Evolutionary conservation across 495 filamentous ascomycete species (phyloP).

Genomic region (Penicillium pulvis): DNA sequence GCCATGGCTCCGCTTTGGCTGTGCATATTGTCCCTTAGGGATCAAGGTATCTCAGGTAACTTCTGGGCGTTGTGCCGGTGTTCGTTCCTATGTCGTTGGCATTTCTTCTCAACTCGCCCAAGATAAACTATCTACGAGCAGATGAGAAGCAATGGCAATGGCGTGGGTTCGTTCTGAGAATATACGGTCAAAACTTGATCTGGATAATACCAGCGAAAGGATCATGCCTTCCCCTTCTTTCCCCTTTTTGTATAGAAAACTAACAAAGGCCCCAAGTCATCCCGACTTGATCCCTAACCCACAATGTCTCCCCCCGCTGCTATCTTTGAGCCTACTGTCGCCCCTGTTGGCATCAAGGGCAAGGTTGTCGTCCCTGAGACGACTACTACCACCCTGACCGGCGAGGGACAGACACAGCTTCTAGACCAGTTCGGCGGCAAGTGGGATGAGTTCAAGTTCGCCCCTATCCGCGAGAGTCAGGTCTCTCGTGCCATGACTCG

Average conservation of each 20-base stretch:
- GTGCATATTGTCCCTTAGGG: conserved; percentile 39
- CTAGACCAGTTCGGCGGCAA: conserved; percentile 64
- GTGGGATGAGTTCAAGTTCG: conserved; percentile 80
- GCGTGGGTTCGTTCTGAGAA: conserved; percentile 76
- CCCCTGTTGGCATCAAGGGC: conserved; percentile 50
- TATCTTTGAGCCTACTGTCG: conserved; percentile 46
- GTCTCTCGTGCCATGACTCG: conserved; percentile 91
- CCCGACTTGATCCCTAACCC: conserved; percentile 37
- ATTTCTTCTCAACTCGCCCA: conserved; percentile 5
- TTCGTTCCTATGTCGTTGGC: conserved; percentile 49
- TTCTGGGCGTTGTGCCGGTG: conserved; percentile 66
- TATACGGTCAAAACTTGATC: conserved; percentile 98
- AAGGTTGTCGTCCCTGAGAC: conserved; percentile 46
- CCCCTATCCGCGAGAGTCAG: conserved; percentile 84
- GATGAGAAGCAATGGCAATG: conserved; percentile 11
- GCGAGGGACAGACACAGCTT: conserved; percentile 49
- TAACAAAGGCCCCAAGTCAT: conserved; percentile 35
- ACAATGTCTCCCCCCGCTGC: conserved; percentile 79
- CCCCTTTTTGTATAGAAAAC: conserved; percentile 42
- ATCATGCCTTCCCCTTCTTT: conserved; percentile 71
- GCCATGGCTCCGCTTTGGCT: conserved; percentile 45
- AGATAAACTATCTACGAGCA: background rate
- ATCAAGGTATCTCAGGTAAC: conserved; percentile 68
- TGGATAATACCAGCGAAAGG: conserved; percentile 99
- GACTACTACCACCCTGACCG: conserved; percentile 36